Base-by-base conservation (phyloP, 1,139 yeast species). In the Magnusiomyces ingens region DNA sequence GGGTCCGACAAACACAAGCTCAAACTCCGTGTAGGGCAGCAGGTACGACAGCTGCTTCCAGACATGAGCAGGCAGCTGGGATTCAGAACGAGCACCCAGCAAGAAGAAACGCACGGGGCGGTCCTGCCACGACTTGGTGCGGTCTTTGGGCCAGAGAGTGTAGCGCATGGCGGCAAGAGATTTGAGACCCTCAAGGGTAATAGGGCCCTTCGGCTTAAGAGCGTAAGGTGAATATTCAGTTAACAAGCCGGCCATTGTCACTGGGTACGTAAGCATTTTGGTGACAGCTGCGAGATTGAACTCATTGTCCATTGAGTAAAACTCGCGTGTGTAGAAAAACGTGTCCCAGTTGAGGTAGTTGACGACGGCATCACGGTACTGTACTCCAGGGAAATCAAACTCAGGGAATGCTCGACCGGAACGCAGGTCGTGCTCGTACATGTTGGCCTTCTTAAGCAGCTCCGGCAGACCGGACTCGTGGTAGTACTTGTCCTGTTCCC, bases 231-330 rank as follows among this genome's bases (percentile, higher is more conserved):
- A 85, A 67, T 77, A 85, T 67, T 85, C 85, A 70, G 91, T 94
- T 63, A 93, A 71, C 22, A 89, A 71, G 1, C 95, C 81, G 12
- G 89, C 96, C 56, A 93, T 84, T 4, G 99, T 90, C 57, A 89
- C 73, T 45, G 99, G 99, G 69, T 90, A 93, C 50, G 95, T 86
- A 66, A 93, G 78, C 77, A 93, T 87, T 69, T 94, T 93, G 29
- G 98, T 89, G 40, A 91, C 93, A 1, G 95, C 95, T 0, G 99
- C 98, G 66, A 91, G 75, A 70, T 91, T 95, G 73, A 88, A 93
- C 68, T 91, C 97, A 12, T 96, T 87, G 69, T 93, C 96, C 98
- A 93, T 91, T 4, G 98, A 91, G 64, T 82, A 84, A 68, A 89
- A 93, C 64, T 86, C 88, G 68, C 99, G 79, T 0, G 99, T 93